These are phyloP conservation scores for Lagenaria siceraria DNA, from an alignment of 306 rosid species.

Conservation along the genomic window DNA sequence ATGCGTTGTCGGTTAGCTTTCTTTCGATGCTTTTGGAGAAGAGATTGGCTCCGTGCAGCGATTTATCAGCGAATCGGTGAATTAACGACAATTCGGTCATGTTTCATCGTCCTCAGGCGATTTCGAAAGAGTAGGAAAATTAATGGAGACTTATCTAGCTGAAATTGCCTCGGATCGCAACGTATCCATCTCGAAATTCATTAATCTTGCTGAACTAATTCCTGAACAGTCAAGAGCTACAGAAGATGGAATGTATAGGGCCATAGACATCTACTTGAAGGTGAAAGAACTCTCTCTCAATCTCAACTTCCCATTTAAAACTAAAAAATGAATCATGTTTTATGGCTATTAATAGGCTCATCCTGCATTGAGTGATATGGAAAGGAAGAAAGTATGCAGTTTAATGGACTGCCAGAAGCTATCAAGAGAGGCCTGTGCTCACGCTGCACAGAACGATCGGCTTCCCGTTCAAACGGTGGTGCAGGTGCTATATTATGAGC, in stretches of 20 bases:
- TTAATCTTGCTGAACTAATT: conserved; percentile 55
- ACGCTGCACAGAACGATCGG: conserved; percentile 91
- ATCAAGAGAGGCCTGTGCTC: conserved; percentile 89
- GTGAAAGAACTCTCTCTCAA: conserved; percentile 18
- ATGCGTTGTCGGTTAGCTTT: conserved; percentile 79
- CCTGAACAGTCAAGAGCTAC: conserved; percentile 74
- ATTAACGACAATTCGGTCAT: too few species aligned
- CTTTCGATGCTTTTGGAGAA: conserved; percentile 85
- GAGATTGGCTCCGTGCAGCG: conserved; percentile 69
- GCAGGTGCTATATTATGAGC: conserved; percentile 88
- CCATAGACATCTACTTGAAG: conserved; percentile 87
- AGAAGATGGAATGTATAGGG: conserved; percentile 91
- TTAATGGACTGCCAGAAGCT: conserved; percentile 90
- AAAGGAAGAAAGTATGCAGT: conserved; percentile 87
- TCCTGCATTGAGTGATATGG: conserved; percentile 76
- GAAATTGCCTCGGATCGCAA: conserved; percentile 76
- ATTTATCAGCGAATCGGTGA: conserved; percentile 52
- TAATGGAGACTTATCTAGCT: conserved; percentile 75
- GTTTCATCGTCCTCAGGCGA: conserved; percentile 45
- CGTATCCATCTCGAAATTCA: conserved; percentile 54
- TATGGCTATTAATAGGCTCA: conserved; percentile 49
- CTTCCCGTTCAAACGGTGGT: conserved; percentile 93
- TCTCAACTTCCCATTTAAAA: background rate
- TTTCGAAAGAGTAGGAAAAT: conserved; percentile 51
- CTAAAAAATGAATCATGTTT: background rate